Conservation (phyloP, 1,284 basidiomycete genomes). For the Amylostereum areolatum region DNA sequence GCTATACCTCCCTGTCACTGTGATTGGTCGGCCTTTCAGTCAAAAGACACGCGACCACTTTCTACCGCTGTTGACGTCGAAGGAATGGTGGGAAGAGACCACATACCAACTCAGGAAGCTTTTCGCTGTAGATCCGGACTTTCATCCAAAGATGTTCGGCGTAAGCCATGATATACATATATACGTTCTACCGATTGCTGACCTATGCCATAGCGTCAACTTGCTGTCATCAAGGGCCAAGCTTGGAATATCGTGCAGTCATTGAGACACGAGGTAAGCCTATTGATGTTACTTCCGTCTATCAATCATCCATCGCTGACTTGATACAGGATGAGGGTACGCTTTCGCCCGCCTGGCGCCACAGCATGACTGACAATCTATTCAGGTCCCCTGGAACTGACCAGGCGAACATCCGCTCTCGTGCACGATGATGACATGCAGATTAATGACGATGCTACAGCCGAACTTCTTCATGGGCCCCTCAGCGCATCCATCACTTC, state of each 20-base stretch:
- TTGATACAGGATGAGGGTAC: conserved; percentile 52
- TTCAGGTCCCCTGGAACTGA: conserved; percentile 77
- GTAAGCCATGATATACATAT: conserved; percentile 31
- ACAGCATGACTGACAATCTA: conserved; percentile 9
- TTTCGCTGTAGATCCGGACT: conserved; percentile 79
- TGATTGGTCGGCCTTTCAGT: conserved; percentile 83
- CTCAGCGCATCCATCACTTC: conserved; percentile 43
- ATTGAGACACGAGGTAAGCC: conserved; percentile 62
- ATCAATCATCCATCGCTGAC: conserved; percentile 5
- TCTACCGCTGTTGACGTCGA: conserved; percentile 75
- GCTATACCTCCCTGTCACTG: conserved; percentile 82
- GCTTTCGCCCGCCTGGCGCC: conserved; percentile 6
- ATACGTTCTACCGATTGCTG: neutral
- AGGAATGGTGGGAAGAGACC: conserved; percentile 88
- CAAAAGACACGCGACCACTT: conserved; percentile 79
- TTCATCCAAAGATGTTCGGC: conserved; percentile 81
- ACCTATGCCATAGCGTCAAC: conserved; percentile 54
- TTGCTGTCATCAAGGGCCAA: conserved; percentile 89
- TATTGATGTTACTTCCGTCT: conserved; percentile 4
- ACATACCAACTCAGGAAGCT: conserved; percentile 71
- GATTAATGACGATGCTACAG: conserved; percentile 53
- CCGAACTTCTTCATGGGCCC: conserved; percentile 30
- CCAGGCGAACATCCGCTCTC: conserved; percentile 68
- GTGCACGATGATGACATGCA: conserved; percentile 86
- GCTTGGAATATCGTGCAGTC: conserved; percentile 88